Conservation (phyloP, 2,329 filamentous ascomycete genomes). For the Cladosporium sp. region DNA sequence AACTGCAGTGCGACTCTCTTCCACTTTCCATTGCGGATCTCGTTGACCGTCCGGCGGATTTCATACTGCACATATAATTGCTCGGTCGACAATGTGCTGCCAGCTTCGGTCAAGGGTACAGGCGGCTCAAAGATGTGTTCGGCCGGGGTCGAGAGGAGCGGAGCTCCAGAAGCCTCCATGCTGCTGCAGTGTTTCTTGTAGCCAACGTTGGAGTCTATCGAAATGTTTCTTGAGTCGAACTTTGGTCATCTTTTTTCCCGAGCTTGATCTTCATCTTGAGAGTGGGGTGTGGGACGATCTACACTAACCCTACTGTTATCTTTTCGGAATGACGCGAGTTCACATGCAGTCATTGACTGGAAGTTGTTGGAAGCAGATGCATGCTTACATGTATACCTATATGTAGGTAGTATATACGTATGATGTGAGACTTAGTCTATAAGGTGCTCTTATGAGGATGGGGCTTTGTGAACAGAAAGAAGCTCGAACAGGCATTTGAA, state of each 20-base stretch:
- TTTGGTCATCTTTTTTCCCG: slow-evolving; percentile 5
- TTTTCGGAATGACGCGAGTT: neutral
- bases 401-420: neutral
- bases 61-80: slow-evolving; percentile 78
- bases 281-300: neutral
- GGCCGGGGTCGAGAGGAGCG: slow-evolving; percentile 60
- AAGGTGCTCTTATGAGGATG: no score
- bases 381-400: neutral
- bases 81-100: slow-evolving; percentile 52
- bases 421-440: no score
- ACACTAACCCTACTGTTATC: neutral
- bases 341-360: no score
- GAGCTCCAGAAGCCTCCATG: slow-evolving; percentile 35
- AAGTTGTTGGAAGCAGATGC: no score
- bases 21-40: slow-evolving; percentile 71
- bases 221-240: neutral
- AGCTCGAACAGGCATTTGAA: neutral
- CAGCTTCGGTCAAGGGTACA: slow-evolving; percentile 36
- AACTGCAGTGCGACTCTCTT: slow-evolving; percentile 86
- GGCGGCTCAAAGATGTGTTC: slow-evolving; percentile 56
- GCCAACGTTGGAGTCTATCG: neutral
- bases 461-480: neutral
- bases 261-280: neutral
- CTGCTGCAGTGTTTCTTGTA: neutral
- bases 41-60: slow-evolving; percentile 69